Evolutionary conservation across 2,329 filamentous ascomycete genomes (phyloP).

Genomic region (Hymenoscyphus occultus): DNA sequence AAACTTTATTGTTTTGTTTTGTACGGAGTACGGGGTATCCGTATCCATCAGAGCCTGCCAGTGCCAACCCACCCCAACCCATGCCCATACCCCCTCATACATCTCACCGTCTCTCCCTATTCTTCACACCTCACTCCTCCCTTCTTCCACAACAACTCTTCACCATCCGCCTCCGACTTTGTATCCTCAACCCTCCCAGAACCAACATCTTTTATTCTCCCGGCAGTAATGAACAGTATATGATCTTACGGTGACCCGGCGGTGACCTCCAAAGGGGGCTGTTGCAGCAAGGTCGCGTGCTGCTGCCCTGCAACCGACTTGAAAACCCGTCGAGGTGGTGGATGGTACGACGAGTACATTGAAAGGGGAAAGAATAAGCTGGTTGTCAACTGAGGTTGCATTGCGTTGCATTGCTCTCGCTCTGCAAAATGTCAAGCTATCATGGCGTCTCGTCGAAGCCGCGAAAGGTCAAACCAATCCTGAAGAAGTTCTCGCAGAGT

Average conservation of each 20-base stretch:
- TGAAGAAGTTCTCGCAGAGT: conserved; percentile 53
- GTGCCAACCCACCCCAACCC: neutral
- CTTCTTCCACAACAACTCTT: neutral
- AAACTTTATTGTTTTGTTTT: neutral
- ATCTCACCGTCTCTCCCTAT: neutral
- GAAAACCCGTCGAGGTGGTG: neutral
- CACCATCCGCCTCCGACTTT: neutral
- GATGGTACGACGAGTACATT: neutral
- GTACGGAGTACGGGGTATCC: no score
- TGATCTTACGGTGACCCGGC: conserved; percentile 23
- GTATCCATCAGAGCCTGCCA: neutral
- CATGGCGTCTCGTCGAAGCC: conserved; percentile 28
- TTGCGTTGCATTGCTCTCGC: neutral
- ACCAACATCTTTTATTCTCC: neutral
- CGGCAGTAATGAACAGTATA: conserved; percentile 23
- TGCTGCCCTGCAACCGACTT: conserved; percentile 4
- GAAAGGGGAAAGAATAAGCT: neutral
- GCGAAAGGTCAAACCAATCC: conserved; percentile 51
- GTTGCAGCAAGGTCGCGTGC: neutral
- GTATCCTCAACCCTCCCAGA: neutral
- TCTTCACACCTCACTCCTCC: neutral
- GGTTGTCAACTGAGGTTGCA: neutral
- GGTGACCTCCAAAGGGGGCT: conserved; percentile 19
- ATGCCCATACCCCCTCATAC: neutral
- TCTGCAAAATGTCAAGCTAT: conserved; percentile 29